A percentile compares a stretch with the other conserved stretches of the same genome.
Conservation (phyloP, 2,329 filamentous ascomycete genomes). For the Raffaelea ambrosiae region DNA sequence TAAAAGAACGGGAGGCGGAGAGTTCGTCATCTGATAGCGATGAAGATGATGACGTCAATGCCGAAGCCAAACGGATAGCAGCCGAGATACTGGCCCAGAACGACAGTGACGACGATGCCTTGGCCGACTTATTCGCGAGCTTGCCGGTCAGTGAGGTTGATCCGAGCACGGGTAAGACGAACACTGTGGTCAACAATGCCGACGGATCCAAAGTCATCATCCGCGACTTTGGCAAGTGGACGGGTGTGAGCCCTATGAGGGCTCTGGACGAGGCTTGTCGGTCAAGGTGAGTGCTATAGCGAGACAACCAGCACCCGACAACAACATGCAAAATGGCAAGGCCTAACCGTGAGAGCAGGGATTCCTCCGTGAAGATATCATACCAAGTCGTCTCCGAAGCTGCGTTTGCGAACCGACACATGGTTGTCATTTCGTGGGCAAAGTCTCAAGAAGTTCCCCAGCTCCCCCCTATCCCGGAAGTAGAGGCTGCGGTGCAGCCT, state of each 20-base stretch:
- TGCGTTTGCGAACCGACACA: slow-evolving; percentile 67
- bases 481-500: slow-evolving; percentile 37
- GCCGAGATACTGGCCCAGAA: slow-evolving; percentile 49
- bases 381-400: slow-evolving; percentile 66
- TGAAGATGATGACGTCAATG: slow-evolving; percentile 11
- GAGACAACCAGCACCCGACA: slow-evolving; percentile 5
- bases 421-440: slow-evolving; percentile 68
- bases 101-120: slow-evolving; percentile 38
- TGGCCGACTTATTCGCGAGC: slow-evolving; percentile 50
- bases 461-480: slow-evolving; percentile 28
- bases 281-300: slow-evolving; percentile 47
- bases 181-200: slow-evolving; percentile 43
- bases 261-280: slow-evolving; percentile 83
- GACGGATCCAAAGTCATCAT: slow-evolving; percentile 52
- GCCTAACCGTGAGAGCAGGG: slow-evolving; percentile 37
- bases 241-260: slow-evolving; percentile 66
- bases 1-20: slow-evolving; percentile 9
- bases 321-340: too few species aligned
- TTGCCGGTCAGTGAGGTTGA: slow-evolving; percentile 55
- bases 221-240: slow-evolving; percentile 77
- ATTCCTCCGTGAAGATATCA: slow-evolving; percentile 57
- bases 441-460: slow-evolving; percentile 52
- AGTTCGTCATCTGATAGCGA: slow-evolving; percentile 16
- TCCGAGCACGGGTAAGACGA: slow-evolving; percentile 47
- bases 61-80: slow-evolving; percentile 29